Conservation (phyloP, 2,329 filamentous ascomycete genomes). For the Ophiosphaerella korrae region DNA sequence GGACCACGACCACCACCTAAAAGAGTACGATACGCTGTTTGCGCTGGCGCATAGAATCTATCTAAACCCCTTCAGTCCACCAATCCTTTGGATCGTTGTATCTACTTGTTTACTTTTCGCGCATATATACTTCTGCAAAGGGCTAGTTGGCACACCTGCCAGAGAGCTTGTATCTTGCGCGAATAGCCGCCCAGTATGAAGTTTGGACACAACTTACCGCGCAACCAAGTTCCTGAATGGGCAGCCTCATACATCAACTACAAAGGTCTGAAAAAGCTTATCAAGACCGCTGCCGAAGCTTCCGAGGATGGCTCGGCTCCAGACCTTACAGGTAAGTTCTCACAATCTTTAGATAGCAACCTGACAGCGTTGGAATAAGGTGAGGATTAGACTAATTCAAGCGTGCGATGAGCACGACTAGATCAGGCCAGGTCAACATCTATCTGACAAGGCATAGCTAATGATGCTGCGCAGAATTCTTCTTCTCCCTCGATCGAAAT, state of each 20-base stretch:
- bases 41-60: conserved; percentile 22
- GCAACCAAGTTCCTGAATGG: conserved; percentile 89
- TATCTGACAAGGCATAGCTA: conserved; percentile 3
- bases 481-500: conserved; percentile 94
- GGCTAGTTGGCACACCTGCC: not conserved
- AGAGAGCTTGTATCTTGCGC: not conserved
- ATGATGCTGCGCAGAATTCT: conserved; percentile 72
- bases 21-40: conserved; percentile 24
- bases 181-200: conserved; percentile 44
- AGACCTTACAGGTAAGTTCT: conserved; percentile 83
- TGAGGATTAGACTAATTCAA: no score
- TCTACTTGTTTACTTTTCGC: conserved; percentile 19
- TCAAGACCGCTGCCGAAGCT: conserved; percentile 76
- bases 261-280: conserved; percentile 91
- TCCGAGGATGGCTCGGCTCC: conserved; percentile 72
- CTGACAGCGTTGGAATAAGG: no score
- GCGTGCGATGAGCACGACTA: no score
- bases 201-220: conserved; percentile 65
- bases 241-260: conserved; percentile 85
- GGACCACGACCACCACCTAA: conserved; percentile 32
- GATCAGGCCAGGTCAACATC: no score
- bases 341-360: no score
- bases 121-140: conserved; percentile 12
- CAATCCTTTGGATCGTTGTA: conserved; percentile 10
- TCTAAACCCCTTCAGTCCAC: not conserved